Base-by-base conservation (phyloP, 225 moss, liverwort and hornwort species). In the Sphagnum tenellum region DNA sequence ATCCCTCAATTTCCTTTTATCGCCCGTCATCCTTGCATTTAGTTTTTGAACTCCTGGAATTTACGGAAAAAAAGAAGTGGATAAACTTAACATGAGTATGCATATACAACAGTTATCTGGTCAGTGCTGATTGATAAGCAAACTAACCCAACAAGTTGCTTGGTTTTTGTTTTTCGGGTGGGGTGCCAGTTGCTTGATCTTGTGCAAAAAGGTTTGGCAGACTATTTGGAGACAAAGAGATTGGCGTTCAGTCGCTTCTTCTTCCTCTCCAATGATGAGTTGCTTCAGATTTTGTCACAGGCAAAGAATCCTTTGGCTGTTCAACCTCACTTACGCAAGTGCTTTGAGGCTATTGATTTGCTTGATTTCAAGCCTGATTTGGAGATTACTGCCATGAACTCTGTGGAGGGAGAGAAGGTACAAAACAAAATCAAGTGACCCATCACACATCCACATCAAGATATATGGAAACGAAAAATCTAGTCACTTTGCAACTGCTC, bases 201-300 rank as follows among this genome's bases (percentile, higher is more conserved):
- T 29, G 87, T 94, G 55, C 90, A 94, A 72, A 90, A 94, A 76
- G 89, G 90, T 12, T 75, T 94, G 7, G 89, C 89, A 4, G 85
- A 94, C 75, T 90, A 90, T 14, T 77, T 94, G 56, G 94, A 94
- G 76, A 94, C 88, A 0, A 94, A 94, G 47, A 78, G 93, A 60
- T 70, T 94, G 58, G 86, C 94, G 5, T 94, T 94, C 72, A 94
- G 90, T 76, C 82, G 94, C 0, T 89, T 94, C 48, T 90, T 90
- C 62, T 90, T 94, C 67, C 78, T 90, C 9, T 94, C 90, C 49
- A 94, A 94, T 69, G 90, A 94, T 62, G 90, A 90, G 64, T 66
- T 94, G 3, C 81, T 94, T 12, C 94, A 94, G 74, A 94, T 94
- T 45, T 74, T 94, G 29, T 94, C 94, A 12, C 94, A 94, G 85